Conservation (phyloP, 495 filamentous ascomycete genomes). For the Talaromyces ruber region DNA sequence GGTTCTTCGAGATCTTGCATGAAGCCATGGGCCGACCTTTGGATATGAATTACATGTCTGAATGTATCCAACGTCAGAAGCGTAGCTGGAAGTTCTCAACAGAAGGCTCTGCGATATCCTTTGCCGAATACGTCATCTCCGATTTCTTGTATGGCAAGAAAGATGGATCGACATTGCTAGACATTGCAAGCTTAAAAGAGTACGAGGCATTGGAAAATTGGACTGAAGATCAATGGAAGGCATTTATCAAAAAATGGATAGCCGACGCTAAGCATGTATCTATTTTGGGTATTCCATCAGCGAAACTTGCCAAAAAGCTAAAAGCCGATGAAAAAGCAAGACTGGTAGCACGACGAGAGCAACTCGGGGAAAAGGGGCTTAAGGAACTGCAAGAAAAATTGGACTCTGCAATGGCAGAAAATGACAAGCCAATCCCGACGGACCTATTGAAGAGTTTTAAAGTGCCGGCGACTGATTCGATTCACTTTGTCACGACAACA, state of each 20-base stretch:
- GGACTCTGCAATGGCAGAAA: slow-evolving; percentile 68
- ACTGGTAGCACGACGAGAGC: slow-evolving; percentile 47
- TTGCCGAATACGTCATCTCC: slow-evolving; percentile 71
- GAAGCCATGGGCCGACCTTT: slow-evolving; percentile 71
- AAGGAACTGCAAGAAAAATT: slow-evolving; percentile 65
- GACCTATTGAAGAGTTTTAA: slow-evolving; percentile 69
- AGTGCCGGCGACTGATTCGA: slow-evolving; percentile 76
- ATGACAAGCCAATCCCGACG: slow-evolving; percentile 71
- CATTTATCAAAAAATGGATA: slow-evolving; percentile 76
- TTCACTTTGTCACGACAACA: slow-evolving; percentile 84
- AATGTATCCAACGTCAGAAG: slow-evolving; percentile 71
- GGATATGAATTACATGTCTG: slow-evolving; percentile 80
- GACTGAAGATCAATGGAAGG: slow-evolving; percentile 75
- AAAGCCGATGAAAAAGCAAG: slow-evolving; percentile 61
- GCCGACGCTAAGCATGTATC: slow-evolving; percentile 78
- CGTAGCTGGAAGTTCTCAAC: slow-evolving; percentile 71
- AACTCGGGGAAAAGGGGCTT: slow-evolving; percentile 57
- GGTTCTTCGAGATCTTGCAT: slow-evolving; percentile 74
- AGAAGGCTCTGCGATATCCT: slow-evolving; percentile 66
- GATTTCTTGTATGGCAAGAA: slow-evolving; percentile 87
- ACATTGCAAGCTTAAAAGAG: slow-evolving; percentile 57
- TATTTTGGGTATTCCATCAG: slow-evolving; percentile 76
- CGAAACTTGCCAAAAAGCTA: slow-evolving; percentile 57
- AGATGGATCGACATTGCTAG: slow-evolving; percentile 69
- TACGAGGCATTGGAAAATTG: slow-evolving; percentile 73